Base-by-base conservation (phyloP, 1,139 yeast genomes). In the Candida dubliniensis region DNA sequence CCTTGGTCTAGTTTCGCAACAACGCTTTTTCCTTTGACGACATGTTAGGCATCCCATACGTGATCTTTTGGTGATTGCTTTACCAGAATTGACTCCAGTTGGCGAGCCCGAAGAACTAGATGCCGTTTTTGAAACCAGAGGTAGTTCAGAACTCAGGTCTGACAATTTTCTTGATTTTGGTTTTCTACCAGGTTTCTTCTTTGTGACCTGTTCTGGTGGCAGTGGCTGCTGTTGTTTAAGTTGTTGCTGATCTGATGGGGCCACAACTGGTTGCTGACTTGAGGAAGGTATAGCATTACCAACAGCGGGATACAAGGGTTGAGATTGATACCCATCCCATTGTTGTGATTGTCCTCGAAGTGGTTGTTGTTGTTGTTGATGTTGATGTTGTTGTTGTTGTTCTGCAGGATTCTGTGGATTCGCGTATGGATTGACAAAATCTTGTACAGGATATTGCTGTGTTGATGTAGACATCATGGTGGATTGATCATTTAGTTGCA, bases 21-120 rank as follows among this genome's bases (percentile, higher is more conserved):
- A 73, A 36, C 78, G 59, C 51, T 73, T 73, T 52, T 73, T 73
- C 5, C 78, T 53, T 48, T 67, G 75, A 41, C 78, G 61, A 47
- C 78, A 73, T 9, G 78, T 73, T 34, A 72, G 63, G 48, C 78
- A 73, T 3, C 78, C 78, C 74, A 72, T 63, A 43, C 78, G 56
- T 13, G 74, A 68, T 44, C 78, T 55, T 46, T 68, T 70, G 15
- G 67, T 48, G 1, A 57, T 57, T 2, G 53, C 45, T 46, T 61
- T 57, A 9, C 40, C 40, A 29, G 11, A 10, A 23, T 29, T n/a
- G 10, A 26, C 23, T 26, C 12, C 5, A 8, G 32, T 24, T 8
- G 37, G 31, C 8, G 41, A 27, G 6, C 25, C 14, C 10, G 36
- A 34, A 11, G 26, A 34, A 31, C 18, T 26, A 3, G 36, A n/a